Evolutionary conservation across 306 rosid species (phyloP).

Genomic region (Astragalus glycyphyllos): DNA sequence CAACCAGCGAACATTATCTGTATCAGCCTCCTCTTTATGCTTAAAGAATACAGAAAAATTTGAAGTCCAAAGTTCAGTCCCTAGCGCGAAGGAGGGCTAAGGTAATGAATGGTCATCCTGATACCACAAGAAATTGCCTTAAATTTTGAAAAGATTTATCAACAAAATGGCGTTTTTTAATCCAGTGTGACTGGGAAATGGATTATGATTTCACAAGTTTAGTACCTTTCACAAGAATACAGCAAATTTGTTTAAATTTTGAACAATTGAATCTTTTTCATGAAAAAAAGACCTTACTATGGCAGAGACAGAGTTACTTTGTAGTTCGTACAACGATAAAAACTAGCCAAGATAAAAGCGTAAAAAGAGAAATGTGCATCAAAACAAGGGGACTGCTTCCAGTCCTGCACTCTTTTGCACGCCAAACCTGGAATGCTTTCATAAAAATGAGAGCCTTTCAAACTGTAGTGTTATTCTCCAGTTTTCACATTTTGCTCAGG

Average conservation of each 20-base stretch:
- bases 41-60: not conserved
- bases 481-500: constrained; percentile 15
- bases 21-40: constrained; percentile 3
- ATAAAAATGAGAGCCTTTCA: constrained; percentile 2
- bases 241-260: constrained; percentile 2
- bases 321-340: not conserved
- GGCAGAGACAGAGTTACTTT: not conserved
- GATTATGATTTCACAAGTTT: constrained; percentile 1
- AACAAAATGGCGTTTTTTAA: not conserved
- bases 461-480: constrained; percentile 3
- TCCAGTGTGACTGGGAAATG: constrained; percentile 8
- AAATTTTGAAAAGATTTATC: not conserved
- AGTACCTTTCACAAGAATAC: not conserved
- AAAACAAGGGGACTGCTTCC: constrained; percentile 4
- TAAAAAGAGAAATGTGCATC: constrained; percentile 13
- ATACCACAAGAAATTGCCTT: not conserved
- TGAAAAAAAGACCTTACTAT: not conserved
- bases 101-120: not conserved
- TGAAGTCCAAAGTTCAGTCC: not conserved
- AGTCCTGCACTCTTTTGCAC: not conserved
- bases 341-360: not conserved
- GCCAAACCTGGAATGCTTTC: not conserved
- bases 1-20: not conserved
- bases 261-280: not conserved
- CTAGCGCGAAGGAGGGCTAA: constrained; percentile 2